Base-by-base conservation (phyloP, 2,329 filamentous ascomycete species). In the Tolypocladium tropicale region DNA sequence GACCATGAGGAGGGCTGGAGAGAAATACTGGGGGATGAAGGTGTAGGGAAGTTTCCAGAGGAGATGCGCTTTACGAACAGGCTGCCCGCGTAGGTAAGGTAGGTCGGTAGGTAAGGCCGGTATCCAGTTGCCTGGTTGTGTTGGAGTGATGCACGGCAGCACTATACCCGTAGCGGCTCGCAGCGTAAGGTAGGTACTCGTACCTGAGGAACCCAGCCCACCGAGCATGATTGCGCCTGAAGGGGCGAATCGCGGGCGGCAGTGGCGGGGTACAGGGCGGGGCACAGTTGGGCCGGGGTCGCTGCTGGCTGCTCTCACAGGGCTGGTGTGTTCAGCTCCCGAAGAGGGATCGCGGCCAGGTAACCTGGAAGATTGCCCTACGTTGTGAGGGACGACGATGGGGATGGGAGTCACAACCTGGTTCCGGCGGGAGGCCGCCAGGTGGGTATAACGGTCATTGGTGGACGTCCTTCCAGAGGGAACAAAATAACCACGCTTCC, bases 1-100 rank as follows among this genome's bases (percentile, higher is more conserved):
- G 41, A 60, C 53, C 59, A 59, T 61, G 53, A 36, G 58, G 46
- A 55, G 34, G 1, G 39, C 6, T 25, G 25, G 46, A 23, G 12
- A 34, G 43, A 43, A n/a, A 30, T 14, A 25, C 14, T 34, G 16
- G 23, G 12, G 25, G 36, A 53, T n/a, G 36, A 53, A n/a, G 36
- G 25, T 12, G 43, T 25, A 33, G n/a, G n/a, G 2, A 32, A 14
- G 43, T 11, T 32, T 49, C 25, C 25, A 14, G 46, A 30, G 25
- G n/a, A 49, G 11, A 53, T 33, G 36, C 51, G 33, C 16, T 30
- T 37, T 39, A 34, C 14, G 34, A 36, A 11, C 46, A 46, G 41
- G 41, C 41, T 46, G 41, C 41, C 23, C 25, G 12, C 21, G 21
- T 25, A 16, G n/a, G n/a, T n/a, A 25, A n/a, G 49, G 21, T 33